Evolutionary conservation across 805 yeast genomes (phyloP), one percentile per base, ranked within the genome.

Genomic region (Scheffersomyces amazonensis): DNA sequence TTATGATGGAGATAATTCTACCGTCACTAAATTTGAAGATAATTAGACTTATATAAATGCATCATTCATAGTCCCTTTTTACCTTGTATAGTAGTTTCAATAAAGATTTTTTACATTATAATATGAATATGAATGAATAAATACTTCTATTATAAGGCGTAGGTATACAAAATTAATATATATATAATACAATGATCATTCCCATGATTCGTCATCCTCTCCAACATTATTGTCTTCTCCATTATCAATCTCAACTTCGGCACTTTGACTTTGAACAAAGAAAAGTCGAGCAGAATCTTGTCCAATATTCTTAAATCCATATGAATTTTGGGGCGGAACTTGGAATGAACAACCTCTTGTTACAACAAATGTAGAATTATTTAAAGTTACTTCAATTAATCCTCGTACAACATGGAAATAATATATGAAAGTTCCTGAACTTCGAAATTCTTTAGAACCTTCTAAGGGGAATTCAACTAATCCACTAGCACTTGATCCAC

Each of bases 351-450:
- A 83, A 1, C 96, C 96, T 39, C 72, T 66, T 1, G 76, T 71
- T 5, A 81, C 83, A 3, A 79, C 61, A 54, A 89, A 86, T 16
- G 65, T 69, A 16, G 69, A 71, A 5, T 76, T 77, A 15, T 78
- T 74, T 3, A 89, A 46, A 1, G 80, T 75, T 2, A 86, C 90
- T 50, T 86, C 87, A 7, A 87, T 54, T 2, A 73, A 48, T 0
- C 97, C 97, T 28, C 71, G 65, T 4, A 84, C 73, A 31, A 89
- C 88, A 54, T 80, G 84, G 54, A 89, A 89, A 19, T 82, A 79
- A 50, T 84, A 81, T 46, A 81, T 75, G 2, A 86, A 81, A 40
- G 79, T 80, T 21, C 79, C 82, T 16, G 90, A 77, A 18, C 76
- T 64, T 45, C 78, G 76, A 41, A 73, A 60, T 31, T 81, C 75